Conservation (phyloP, 768 basidiomycete species). For the Pilatotrama ljubarskyi region DNA sequence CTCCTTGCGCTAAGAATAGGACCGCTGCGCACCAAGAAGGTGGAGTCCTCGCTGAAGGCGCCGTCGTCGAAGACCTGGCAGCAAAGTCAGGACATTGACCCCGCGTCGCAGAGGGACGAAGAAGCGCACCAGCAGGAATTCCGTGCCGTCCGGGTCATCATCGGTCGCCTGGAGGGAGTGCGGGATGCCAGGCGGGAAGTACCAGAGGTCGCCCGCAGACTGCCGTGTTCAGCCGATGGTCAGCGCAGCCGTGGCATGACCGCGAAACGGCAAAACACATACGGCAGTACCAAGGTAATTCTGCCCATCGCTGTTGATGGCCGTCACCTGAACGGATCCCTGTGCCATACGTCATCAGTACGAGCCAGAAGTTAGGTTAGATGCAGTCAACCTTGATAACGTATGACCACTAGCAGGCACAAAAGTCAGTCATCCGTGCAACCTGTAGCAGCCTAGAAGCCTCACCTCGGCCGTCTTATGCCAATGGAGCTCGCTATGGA, state of each 20-base stretch:
- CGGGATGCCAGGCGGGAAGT: conserved; percentile 55
- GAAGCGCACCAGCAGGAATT: conserved; percentile 49
- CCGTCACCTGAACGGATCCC: conserved; percentile 41
- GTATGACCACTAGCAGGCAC: conserved; percentile 31
- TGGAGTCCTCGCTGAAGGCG: conserved; percentile 53
- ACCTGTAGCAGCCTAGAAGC: background rate
- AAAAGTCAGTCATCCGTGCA: background rate
- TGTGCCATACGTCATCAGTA: conserved; percentile 4
- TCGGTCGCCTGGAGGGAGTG: conserved; percentile 56
- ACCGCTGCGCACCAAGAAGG: conserved; percentile 37
- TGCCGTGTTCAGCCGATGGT: conserved; percentile 5
- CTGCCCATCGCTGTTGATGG: conserved; percentile 50
- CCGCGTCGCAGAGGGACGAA: background rate
- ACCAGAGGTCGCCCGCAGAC: conserved; percentile 54
- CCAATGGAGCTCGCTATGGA: conserved; percentile 36
- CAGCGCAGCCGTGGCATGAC: background rate
- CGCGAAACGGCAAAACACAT: background rate
- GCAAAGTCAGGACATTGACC: conserved; percentile 3
- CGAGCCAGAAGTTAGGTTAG: background rate
- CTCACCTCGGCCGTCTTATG: conserved; percentile 34
- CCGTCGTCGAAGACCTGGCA: conserved; percentile 46
- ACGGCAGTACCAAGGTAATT: conserved; percentile 51
- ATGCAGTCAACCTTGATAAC: conserved; percentile 30
- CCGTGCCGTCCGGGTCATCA: conserved; percentile 44
- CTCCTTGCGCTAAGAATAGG: conserved; percentile 30